Evolutionary conservation across 345 rosid genomes (phyloP).

Genomic region (Alliaria petiolata): DNA sequence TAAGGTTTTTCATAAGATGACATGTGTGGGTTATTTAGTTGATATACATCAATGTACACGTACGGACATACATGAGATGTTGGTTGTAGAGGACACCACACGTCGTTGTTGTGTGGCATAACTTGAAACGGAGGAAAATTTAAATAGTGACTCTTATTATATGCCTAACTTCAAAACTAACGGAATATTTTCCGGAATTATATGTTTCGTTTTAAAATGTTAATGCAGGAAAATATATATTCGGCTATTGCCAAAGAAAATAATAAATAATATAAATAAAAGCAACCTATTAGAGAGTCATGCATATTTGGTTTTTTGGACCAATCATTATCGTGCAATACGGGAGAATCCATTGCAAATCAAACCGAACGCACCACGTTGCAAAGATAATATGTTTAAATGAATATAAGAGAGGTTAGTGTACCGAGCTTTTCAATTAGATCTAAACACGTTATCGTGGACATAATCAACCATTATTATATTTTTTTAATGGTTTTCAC

Average conservation of each 20-base stretch:
- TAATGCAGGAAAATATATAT: neutral
- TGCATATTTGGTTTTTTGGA: neutral
- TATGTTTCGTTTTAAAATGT: neutral
- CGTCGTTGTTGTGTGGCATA: neutral
- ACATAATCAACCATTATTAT: neutral
- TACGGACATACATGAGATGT: conserved; percentile 7
- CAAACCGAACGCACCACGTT: conserved; percentile 14
- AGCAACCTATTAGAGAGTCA: neutral
- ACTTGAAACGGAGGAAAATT: neutral
- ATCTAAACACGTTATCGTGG: neutral
- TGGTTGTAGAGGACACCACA: conserved; percentile 4
- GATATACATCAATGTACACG: conserved; percentile 1
- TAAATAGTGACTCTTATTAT: neutral
- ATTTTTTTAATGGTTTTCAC: neutral
- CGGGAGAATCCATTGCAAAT: neutral
- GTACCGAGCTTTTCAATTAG: neutral
- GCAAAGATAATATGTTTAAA: conserved; percentile 6
- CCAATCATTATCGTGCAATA: neutral
- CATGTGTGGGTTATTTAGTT: conserved; percentile 1
- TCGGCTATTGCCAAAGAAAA: neutral
- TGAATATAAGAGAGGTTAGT: neutral
- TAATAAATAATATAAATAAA: too few relatives aligned
- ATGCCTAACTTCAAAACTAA: neutral
- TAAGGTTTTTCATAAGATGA: conserved; percentile 4
- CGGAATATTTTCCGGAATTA: neutral